A percentile compares a stretch with the other conserved stretches of the same genome.
Evolutionary conservation across 495 filamentous ascomycete genomes (phyloP).

Genomic region (Aspergillus incahuasiensis): DNA sequence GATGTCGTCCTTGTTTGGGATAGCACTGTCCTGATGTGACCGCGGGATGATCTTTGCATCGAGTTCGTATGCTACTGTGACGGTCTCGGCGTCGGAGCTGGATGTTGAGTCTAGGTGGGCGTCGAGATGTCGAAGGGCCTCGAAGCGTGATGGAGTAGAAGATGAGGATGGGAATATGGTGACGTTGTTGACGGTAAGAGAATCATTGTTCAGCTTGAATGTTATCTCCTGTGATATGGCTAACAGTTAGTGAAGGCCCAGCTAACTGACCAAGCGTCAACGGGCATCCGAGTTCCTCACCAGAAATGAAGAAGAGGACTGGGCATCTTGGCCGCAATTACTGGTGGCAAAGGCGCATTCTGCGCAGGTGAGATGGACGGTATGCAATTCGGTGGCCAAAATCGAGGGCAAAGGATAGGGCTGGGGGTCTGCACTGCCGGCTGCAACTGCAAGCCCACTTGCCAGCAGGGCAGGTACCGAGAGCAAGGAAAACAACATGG

Average conservation of each 20-base stretch:
- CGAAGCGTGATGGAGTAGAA: background rate
- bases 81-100: background rate
- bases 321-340: background rate
- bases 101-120: background rate
- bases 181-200: background rate
- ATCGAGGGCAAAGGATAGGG: background rate
- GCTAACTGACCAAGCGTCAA: no score
- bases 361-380: background rate
- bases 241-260: no score
- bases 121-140: background rate
- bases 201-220: background rate
- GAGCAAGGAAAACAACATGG: background rate
- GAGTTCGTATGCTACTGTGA: background rate
- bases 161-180: background rate
- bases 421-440: background rate
- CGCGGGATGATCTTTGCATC: background rate
- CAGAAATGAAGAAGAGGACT: background rate
- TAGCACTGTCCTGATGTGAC: background rate
- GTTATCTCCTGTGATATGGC: background rate
- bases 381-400: background rate
- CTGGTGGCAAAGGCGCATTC: background rate
- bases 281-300: no score
- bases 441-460: background rate
- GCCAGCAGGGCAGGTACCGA: background rate
- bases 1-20: background rate